Evolutionary conservation across 129 eudicot species (phyloP).

Genomic region (Deinandra increscens): DNA sequence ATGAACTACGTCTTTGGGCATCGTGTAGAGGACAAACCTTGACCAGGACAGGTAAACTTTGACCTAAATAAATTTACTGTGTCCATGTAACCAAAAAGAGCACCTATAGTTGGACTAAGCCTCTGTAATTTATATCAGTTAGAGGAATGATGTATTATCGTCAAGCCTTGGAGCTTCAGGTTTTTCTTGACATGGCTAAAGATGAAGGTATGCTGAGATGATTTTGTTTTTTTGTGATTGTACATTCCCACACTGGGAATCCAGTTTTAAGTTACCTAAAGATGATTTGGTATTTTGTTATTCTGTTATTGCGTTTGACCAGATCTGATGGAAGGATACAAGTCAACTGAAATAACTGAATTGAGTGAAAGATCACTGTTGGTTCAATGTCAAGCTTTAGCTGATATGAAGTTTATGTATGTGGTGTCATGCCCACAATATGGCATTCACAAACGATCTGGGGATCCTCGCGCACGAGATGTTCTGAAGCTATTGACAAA

Average conservation of each 20-base stretch:
- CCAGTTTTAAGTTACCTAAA: background rate
- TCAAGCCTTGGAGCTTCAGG: conserved; percentile 92
- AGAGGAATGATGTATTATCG: conserved; percentile 99
- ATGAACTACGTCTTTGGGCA: conserved; percentile 84
- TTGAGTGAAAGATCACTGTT: conserved; percentile 73
- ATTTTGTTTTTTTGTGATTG: background rate
- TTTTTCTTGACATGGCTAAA: conserved; percentile 92
- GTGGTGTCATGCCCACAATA: conserved; percentile 89
- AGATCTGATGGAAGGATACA: conserved; percentile 87
- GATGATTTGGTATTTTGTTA: conserved; percentile 16
- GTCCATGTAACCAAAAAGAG: background rate
- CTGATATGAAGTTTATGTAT: conserved; percentile 89
- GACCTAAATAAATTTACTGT: conserved; percentile 2
- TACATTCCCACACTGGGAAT: background rate
- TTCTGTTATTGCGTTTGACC: conserved; percentile 12
- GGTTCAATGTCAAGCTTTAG: conserved; percentile 88
- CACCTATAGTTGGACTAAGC: conserved; percentile 15
- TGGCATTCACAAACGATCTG: conserved; percentile 75
- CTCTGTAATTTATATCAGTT: conserved; percentile 39
- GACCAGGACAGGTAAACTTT: conserved; percentile 68
- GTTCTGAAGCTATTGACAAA: conserved; percentile 74
- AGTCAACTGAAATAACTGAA: conserved; percentile 78
- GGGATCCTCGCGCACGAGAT: conserved; percentile 76
- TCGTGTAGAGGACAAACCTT: conserved; percentile 91
- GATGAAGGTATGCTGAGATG: conserved; percentile 59